Percentiles rank a stretch among this genome's conserved stretches.
These are phyloP conservation scores for Colletotrichum graminicola DNA, from an alignment of 2,329 filamentous ascomycete species.

Conservation along the genomic window DNA sequence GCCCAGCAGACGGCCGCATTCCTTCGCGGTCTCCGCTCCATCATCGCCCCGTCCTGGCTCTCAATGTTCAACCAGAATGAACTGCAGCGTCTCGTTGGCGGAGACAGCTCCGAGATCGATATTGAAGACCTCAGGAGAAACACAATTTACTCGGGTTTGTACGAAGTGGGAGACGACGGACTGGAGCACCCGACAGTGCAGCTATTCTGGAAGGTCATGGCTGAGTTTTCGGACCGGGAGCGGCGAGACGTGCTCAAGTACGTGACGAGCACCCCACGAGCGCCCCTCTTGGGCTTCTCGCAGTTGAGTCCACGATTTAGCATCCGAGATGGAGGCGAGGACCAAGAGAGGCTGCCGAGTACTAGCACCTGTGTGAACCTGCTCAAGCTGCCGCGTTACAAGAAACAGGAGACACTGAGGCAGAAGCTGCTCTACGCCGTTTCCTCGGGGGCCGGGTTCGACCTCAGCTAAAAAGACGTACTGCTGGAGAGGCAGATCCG, in stretches of 20 bases:
- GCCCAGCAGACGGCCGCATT: conserved; percentile 88
- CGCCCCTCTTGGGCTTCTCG: conserved; percentile 88
- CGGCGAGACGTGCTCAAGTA: conserved; percentile 92
- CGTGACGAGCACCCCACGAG: conserved; percentile 92
- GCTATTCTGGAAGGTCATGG: conserved; percentile 93
- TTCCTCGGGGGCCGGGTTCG: conserved; percentile 91
- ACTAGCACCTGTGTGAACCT: conserved; percentile 97
- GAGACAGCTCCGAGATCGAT: conserved; percentile 87
- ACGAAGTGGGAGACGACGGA: conserved; percentile 88
- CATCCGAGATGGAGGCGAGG: conserved; percentile 84
- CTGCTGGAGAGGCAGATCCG: background rate
- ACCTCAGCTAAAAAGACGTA: conserved; percentile 68
- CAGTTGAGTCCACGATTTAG: conserved; percentile 88
- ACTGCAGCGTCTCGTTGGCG: conserved; percentile 91
- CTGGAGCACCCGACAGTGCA: conserved; percentile 87
- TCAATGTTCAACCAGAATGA: conserved; percentile 99
- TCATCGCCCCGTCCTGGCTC: conserved; percentile 93
- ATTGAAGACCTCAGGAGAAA: conserved; percentile 86
- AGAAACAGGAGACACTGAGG: conserved; percentile 71
- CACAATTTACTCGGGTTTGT: conserved; percentile 89
- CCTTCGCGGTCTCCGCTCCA: conserved; percentile 84
- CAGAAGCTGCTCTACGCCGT: conserved; percentile 91
- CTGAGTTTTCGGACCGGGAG: conserved; percentile 79
- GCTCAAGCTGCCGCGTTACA: conserved; percentile 90
- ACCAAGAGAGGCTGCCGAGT: conserved; percentile 85